Conservation (phyloP, 192 early-diverging fungal genomes). For the Borealophlyctis nickersoniae region DNA sequence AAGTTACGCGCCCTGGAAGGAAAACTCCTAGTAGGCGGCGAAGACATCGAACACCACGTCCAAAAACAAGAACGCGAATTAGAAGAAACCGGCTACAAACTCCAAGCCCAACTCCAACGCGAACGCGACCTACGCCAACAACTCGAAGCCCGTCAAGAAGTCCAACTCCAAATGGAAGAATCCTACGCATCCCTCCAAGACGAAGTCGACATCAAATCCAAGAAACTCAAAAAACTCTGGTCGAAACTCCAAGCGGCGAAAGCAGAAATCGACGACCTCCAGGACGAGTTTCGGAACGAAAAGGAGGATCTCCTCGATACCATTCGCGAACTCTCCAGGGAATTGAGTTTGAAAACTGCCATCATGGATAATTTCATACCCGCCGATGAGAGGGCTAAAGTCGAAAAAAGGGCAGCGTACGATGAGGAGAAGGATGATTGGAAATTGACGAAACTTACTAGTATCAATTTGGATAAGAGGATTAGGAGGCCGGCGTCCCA, state of each 20-base stretch:
- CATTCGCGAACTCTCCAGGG: conserved; percentile 53
- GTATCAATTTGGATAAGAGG: conserved; percentile 37
- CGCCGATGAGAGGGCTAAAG: conserved; percentile 44
- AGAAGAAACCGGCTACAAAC: conserved; percentile 34
- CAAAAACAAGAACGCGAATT: conserved; percentile 50
- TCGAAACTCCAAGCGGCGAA: conserved; percentile 49
- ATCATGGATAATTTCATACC: conserved; percentile 63
- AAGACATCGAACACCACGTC: conserved; percentile 52
- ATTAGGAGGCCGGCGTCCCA: conserved; percentile 39
- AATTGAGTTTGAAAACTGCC: conserved; percentile 50
- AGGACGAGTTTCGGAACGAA: conserved; percentile 61
- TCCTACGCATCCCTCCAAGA: conserved; percentile 60
- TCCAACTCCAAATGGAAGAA: conserved; percentile 58
- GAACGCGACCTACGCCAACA: conserved; percentile 49
- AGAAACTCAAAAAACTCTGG: conserved; percentile 62
- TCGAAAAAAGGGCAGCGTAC: conserved; percentile 48
- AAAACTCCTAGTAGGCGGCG: conserved; percentile 57
- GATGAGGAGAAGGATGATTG: conserved; percentile 57
- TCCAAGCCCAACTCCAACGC: conserved; percentile 43
- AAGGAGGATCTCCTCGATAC: conserved; percentile 60
- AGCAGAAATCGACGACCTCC: conserved; percentile 53
- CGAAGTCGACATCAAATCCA: conserved; percentile 62
- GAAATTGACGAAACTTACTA: conserved; percentile 38
- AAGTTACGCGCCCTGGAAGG: conserved; percentile 50
- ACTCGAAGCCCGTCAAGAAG: conserved; percentile 54